phyloP scores from a whole-genome alignment of 78 protist species.

The Kipferlia bialata region DNA sequence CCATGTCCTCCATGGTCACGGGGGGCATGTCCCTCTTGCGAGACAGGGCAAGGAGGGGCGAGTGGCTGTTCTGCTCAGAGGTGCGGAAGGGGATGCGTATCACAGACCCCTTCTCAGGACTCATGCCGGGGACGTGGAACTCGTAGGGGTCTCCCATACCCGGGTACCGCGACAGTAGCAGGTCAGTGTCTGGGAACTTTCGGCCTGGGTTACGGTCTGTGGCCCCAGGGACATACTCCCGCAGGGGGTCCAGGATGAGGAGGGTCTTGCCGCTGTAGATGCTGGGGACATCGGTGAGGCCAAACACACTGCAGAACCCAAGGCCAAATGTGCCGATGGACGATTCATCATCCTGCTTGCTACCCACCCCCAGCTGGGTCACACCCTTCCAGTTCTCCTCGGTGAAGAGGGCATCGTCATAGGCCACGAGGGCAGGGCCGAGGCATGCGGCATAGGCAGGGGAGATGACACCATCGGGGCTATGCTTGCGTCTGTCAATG shows the following conservation, averaged over 20 bases:
- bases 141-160: no score
- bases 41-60: no score
- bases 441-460: constrained; percentile 5
- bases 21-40: no score
- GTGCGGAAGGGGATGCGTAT: no score
- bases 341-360: not conserved
- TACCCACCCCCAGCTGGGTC: constrained; percentile 7
- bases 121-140: no score
- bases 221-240: not conserved
- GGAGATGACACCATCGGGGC: not conserved
- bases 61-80: no score
- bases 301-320: constrained; percentile 43
- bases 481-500: not conserved
- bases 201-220: not conserved
- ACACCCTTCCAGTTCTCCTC: constrained; percentile 19
- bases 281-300: constrained; percentile 35
- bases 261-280: constrained; percentile 15
- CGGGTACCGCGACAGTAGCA: no score
- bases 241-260: constrained; percentile 34
- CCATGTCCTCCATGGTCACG: no score
- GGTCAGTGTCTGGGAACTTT: no score
- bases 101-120: no score
- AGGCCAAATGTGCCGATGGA: constrained; percentile 40
- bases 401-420: constrained; percentile 35
- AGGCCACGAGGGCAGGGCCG: constrained; percentile 37